Base-by-base conservation (phyloP, 2,329 filamentous ascomycete genomes). In the Fusarium citri region DNA sequence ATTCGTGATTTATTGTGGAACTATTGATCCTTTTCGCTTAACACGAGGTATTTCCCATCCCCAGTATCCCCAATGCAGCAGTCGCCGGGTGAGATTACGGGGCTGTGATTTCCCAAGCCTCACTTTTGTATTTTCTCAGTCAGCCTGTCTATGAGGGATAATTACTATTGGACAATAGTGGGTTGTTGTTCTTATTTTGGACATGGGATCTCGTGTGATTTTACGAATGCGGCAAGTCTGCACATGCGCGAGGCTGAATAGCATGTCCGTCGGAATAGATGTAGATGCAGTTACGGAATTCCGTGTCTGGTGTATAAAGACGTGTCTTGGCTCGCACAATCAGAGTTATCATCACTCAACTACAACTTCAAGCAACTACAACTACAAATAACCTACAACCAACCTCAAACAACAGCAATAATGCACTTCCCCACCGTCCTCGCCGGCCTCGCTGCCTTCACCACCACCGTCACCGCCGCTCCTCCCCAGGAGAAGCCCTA, bases 361-460 rank as follows among this genome's bases (percentile, higher is more conserved):
- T 11, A 37, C 12, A 22, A 5, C 8, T 50, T 10, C 28, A 10
- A 25, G 2, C 22, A 20, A 11, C 15, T 12, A 47, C 20, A 7
- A n/a, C 5, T 6, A 28, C 12, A 28, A n/a, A n/a, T n/a, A n/a
- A n/a, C n/a, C 18, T 14, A 46, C n/a, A 8, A 25, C 4, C 26
- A 23, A 20, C 2, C 5, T 12, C 23, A 20, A 23, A 10, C 2
- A 22, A 45, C 12, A 15, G 18, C 11, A 28, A 59, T 18, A 30
- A 68, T 68, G 66, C 54, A 68, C 1, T 59, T 64, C 12, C 5
- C 59, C 11, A 42, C 54, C 5, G 14, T 68, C 5, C 12, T 68
- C 2, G 22, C 54, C 5, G 28, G 54, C 22, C 11, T 64, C 1
- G 49, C 54, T 15, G n/a, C 66, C 15, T 16, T 64, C 26, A 4